Conservation (phyloP, 2,329 filamentous ascomycete species). For the Keithomyces neogunnii region DNA sequence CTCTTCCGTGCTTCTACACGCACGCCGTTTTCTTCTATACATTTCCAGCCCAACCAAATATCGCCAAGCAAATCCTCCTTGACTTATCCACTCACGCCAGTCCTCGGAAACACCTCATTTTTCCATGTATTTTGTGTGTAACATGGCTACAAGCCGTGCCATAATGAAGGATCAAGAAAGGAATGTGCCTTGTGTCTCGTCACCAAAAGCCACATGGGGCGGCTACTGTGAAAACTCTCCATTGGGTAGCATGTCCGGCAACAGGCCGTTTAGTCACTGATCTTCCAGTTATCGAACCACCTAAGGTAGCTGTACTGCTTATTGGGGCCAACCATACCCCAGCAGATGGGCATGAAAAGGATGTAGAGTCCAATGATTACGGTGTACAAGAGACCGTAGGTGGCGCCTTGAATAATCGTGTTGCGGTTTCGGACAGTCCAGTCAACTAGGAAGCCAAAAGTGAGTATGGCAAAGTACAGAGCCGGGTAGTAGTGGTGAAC, state of each 20-base stretch:
- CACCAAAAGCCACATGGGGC: slow-evolving; percentile 2
- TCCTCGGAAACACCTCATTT: slow-evolving; percentile 6
- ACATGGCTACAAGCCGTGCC: slow-evolving; percentile 5
- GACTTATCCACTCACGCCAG: slow-evolving; percentile 9
- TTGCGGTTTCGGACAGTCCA: slow-evolving; percentile 66
- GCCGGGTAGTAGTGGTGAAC: slow-evolving; percentile 99
- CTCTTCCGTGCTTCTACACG: slow-evolving; percentile 10
- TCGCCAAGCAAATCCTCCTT: slow-evolving; percentile 12
- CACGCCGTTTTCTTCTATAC: slow-evolving; percentile 10
- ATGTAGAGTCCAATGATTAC: slow-evolving; percentile 75
- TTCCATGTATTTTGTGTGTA: not conserved
- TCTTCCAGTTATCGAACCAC: slow-evolving; percentile 85
- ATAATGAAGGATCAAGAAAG: not conserved
- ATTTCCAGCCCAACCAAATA: slow-evolving; percentile 13
- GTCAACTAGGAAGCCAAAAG: slow-evolving; percentile 79
- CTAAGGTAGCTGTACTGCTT: slow-evolving; percentile 84
- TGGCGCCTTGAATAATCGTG: slow-evolving; percentile 52
- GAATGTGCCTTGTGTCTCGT: not conserved
- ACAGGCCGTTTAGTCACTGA: slow-evolving; percentile 48
- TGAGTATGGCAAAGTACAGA: slow-evolving; percentile 91
- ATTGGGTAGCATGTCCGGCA: not conserved
- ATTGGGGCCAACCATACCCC: slow-evolving; percentile 85
- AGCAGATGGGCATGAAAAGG: slow-evolving; percentile 87
- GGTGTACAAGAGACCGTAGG: slow-evolving; percentile 70
- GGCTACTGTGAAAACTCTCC: not conserved